A percentile compares a stretch with the other conserved stretches of the same genome.
Conservation (phyloP, 805 yeast genomes). For the Candida jianshihensis region DNA sequence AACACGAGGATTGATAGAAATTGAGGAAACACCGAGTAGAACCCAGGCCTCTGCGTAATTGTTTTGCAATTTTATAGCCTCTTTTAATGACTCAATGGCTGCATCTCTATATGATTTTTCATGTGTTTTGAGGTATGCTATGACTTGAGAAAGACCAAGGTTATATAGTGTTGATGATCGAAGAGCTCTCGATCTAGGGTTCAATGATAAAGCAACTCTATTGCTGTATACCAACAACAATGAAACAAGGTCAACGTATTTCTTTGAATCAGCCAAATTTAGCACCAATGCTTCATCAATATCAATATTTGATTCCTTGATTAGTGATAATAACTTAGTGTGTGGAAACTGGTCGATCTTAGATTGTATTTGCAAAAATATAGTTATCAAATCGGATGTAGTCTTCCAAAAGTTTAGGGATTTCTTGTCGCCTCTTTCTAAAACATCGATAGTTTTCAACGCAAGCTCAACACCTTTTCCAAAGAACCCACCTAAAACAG, state of each 20-base stretch:
- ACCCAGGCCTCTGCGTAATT: conserved; percentile 73
- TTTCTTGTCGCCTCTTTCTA: conserved; percentile 29
- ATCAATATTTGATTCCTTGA: conserved; percentile 19
- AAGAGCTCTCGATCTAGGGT: conserved; percentile 37
- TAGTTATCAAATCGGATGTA: conserved; percentile 47
- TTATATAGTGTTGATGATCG: conserved; percentile 58
- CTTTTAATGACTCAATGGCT: conserved; percentile 53
- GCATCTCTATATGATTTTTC: conserved; percentile 32
- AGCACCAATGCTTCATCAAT: conserved; percentile 23
- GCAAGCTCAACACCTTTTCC: conserved; percentile 55
- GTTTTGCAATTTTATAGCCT: conserved; percentile 65
- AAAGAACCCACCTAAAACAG: conserved; percentile 53
- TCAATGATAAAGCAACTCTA: conserved; percentile 37
- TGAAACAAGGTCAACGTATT: conserved; percentile 30
- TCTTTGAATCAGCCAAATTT: conserved; percentile 17
- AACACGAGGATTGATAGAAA: conserved; percentile 56
- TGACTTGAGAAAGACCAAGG: conserved; percentile 58
- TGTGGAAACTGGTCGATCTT: conserved; percentile 45
- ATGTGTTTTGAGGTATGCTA: conserved; percentile 32
- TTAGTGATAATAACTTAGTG: conserved; percentile 22
- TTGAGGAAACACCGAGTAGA: conserved; percentile 71
- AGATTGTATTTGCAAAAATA: conserved; percentile 51
- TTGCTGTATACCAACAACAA: conserved; percentile 39
- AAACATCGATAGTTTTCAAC: conserved; percentile 36
- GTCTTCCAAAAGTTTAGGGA: conserved; percentile 63